Evolutionary conservation across 352 stramenopile genomes (phyloP).

Genomic region (Sclerospora graminicola): DNA sequence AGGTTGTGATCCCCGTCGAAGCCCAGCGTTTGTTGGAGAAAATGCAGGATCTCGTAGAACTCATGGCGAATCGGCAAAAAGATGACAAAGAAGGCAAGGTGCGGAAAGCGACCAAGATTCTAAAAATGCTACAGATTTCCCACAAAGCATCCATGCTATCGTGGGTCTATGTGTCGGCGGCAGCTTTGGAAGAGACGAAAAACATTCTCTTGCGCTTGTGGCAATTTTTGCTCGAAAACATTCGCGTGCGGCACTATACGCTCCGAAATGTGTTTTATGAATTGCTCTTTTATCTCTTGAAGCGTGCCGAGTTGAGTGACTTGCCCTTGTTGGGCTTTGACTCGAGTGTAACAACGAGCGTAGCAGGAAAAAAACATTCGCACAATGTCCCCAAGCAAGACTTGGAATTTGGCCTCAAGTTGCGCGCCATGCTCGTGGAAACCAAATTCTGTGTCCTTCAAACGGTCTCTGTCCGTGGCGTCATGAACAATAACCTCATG

Average conservation of each 20-base stretch:
- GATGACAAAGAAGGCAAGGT: slow-evolving; percentile 87
- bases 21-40: slow-evolving; percentile 83
- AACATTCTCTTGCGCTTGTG: slow-evolving; percentile 76
- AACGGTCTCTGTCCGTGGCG: slow-evolving; percentile 75
- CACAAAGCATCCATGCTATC: slow-evolving; percentile 87
- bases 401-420: slow-evolving; percentile 74
- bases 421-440: slow-evolving; percentile 83
- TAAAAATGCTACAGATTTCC: slow-evolving; percentile 85
- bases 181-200: slow-evolving; percentile 82
- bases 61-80: slow-evolving; percentile 83
- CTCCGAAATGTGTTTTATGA: slow-evolving; percentile 86
- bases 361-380: slow-evolving; percentile 56
- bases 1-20: slow-evolving; percentile 78
- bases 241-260: slow-evolving; percentile 84
- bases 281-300: slow-evolving; percentile 82
- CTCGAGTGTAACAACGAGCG: slow-evolving; percentile 48
- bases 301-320: slow-evolving; percentile 78
- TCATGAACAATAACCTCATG: slow-evolving; percentile 90
- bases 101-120: slow-evolving; percentile 83
- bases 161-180: slow-evolving; percentile 77
- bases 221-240: slow-evolving; percentile 86
- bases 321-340: slow-evolving; percentile 78
- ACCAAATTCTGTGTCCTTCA: slow-evolving; percentile 85
- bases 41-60: slow-evolving; percentile 80
- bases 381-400: slow-evolving; percentile 76